Evolutionary conservation across 2,329 filamentous ascomycete species (phyloP).

Genomic region (Scopulariopsis brevicaulis): DNA sequence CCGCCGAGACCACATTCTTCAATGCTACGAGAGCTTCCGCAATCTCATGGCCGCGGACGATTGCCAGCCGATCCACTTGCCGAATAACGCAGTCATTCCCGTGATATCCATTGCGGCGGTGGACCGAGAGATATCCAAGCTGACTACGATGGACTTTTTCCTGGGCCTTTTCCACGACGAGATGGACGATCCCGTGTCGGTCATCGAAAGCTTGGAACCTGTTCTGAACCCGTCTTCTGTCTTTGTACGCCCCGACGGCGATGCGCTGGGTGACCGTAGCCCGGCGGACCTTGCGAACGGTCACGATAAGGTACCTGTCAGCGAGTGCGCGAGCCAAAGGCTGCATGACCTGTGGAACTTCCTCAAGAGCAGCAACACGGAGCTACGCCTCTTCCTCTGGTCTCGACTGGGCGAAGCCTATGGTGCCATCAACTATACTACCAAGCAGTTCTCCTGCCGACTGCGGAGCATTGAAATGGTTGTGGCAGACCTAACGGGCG

Average conservation of each 20-base stretch:
- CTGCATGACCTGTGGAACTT: constrained; percentile 78
- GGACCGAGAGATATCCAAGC: constrained; percentile 80
- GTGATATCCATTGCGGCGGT: constrained; percentile 75
- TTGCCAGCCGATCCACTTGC: constrained; percentile 42
- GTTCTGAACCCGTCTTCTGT: constrained; percentile 67
- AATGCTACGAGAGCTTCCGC: constrained; percentile 46
- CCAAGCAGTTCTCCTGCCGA: constrained; percentile 81
- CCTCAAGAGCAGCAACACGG: constrained; percentile 67
- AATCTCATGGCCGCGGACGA: constrained; percentile 33
- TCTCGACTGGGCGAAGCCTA: constrained; percentile 85
- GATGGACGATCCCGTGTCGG: constrained; percentile 64
- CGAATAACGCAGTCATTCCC: constrained; percentile 82
- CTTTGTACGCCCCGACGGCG: constrained; percentile 12
- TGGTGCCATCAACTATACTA: constrained; percentile 67
- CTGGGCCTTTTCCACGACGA: constrained; percentile 78
- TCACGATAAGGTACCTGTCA: constrained; percentile 25
- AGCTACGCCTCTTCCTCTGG: constrained; percentile 81
- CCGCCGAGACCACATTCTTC: constrained; percentile 42
- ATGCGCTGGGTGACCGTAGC: neutral
- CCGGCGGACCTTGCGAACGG: constrained; percentile 3
- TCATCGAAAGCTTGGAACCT: constrained; percentile 88
- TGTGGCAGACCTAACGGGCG: constrained; percentile 46
- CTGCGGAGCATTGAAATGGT: constrained; percentile 80
- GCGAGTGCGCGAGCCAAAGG: constrained; percentile 41
- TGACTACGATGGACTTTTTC: constrained; percentile 96